Evolutionary conservation across 306 rosid genomes (phyloP).

Genomic region (Cucumis melo): DNA sequence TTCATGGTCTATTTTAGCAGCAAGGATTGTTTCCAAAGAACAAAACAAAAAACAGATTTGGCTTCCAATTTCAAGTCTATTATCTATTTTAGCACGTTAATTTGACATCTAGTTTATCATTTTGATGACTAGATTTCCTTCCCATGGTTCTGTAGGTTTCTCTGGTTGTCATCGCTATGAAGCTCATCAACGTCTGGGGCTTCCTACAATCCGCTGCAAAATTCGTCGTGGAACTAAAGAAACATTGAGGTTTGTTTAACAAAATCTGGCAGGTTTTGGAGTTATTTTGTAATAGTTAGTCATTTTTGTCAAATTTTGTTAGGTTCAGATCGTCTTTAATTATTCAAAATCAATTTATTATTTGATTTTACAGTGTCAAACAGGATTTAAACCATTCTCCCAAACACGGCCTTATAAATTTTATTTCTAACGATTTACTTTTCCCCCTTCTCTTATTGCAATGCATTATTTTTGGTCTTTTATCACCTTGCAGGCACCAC

Average conservation of each 20-base stretch:
- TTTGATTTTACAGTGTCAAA: background rate
- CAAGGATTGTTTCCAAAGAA: background rate
- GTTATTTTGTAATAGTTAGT: background rate
- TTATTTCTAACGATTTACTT: background rate
- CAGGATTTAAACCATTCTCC: background rate
- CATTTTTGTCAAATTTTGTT: no score
- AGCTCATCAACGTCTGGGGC: constrained; percentile 87
- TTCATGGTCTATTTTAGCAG: background rate
- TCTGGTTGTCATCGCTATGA: constrained; percentile 94
- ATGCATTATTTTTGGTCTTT: background rate
- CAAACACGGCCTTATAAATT: background rate
- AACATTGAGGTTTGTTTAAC: constrained; percentile 48
- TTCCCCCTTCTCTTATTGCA: background rate
- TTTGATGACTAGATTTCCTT: background rate
- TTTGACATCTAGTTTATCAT: background rate
- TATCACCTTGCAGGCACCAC: constrained; percentile 64
- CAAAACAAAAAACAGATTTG: background rate
- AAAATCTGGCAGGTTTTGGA: background rate
- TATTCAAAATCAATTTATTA: no score
- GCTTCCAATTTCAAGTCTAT: background rate
- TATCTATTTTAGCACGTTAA: background rate
- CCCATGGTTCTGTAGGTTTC: constrained; percentile 39
- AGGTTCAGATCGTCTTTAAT: no score
- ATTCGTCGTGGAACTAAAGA: constrained; percentile 87
- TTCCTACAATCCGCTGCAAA: constrained; percentile 84